Base-by-base conservation (phyloP, 805 yeast species). In the Komagataella pastoris region DNA sequence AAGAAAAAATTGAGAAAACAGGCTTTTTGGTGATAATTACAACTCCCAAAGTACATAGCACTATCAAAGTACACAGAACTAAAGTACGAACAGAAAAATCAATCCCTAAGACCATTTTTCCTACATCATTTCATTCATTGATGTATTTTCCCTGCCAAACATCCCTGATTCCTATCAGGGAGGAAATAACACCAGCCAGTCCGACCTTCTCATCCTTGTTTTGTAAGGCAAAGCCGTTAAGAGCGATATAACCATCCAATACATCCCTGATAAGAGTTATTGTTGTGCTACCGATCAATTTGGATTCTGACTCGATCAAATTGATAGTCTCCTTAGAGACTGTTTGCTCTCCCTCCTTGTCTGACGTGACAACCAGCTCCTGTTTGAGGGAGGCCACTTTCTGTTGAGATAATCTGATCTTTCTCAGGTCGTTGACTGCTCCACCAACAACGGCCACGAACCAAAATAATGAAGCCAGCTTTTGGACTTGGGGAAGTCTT, bases 141-240 rank as follows among this genome's bases (percentile, higher is more conserved):
- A 30, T 30, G 40, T 30, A 30, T 30, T 30, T 74, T 48, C 75
- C 65, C 44, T 64, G 69, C 95, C 95, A 83, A 57, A 81, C 62
- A 59, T 85, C 89, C 62, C 76, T 78, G 51, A 88, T 71, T 47
- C 96, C 96, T 66, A 88, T 71, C 49, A 81, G 54, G 45, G 96
- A 84, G 36, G 97, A 88, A 54, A 86, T 68, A 23, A 85, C 75
- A 63, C 98, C 98, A 44, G 93, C 88, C 53, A 82, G 68, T 44
- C 95, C 97, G 50, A 88, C 78, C 46, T 81, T 74, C 49, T 95
- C 93, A 59, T 90, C 97, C 63, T 81, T 79, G 59, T 80, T 70
- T 58, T 73, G 72, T 58, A 85, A 69, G 53, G 76, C 73, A 65
- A 86, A 75, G 51, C 81, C 77, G 65, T 85, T 81, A 62, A 83